Base-by-base conservation (phyloP, 169 alveolate genomes). In the Eimeria tenella region DNA sequence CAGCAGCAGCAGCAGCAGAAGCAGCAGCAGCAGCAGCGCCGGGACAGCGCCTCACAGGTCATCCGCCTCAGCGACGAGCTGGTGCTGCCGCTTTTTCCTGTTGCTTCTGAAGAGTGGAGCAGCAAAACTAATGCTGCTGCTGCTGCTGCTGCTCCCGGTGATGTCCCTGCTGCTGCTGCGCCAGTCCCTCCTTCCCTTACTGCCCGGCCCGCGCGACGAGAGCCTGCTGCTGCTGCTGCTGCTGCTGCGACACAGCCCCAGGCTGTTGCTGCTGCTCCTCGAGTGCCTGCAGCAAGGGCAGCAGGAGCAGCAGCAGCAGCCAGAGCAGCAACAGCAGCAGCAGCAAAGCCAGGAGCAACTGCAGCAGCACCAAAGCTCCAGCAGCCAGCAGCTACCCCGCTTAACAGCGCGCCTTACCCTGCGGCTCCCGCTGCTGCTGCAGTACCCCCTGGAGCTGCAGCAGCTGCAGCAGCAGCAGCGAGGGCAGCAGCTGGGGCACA, bases 1-100 rank as follows among this genome's bases (percentile, higher is more conserved):
- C 88, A 15, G 52, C 88, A 53, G 88, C 88, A 53, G 70, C 88
- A 79, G 71, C 65, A 79, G 71, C 52, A 79, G 15, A 52, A 73
- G 83, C 21, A 8, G 68, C 86, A 79, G 70, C 71, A 79, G 88
- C 88, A 50, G 71, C 71, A 52, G 88, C 88, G 19, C 17, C 55
- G 52, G 71, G 70, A 5, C 4, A 19, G 31, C 17, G n/a, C 88
- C 53, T 0, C 7, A 13, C n/a, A 42, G 49, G 31, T 17, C 42
- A 68, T 15, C 9, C 77, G 31, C 11, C 77, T 68, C 31, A 52
- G 53, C 88, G 88, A 79, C 17, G 88, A 79, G 53, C 88, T 79
- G 5, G 71, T 52, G 88, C 88, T 79, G 88, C 88, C 65, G 19
- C 65, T 50, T 10, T 50, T 79, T 50, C 71, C 70, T 31, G 88